Evolutionary conservation across 2,329 filamentous ascomycete species (phyloP), one percentile per base, ranked within the genome.

Genomic region (Colletotrichum tofieldiae): DNA sequence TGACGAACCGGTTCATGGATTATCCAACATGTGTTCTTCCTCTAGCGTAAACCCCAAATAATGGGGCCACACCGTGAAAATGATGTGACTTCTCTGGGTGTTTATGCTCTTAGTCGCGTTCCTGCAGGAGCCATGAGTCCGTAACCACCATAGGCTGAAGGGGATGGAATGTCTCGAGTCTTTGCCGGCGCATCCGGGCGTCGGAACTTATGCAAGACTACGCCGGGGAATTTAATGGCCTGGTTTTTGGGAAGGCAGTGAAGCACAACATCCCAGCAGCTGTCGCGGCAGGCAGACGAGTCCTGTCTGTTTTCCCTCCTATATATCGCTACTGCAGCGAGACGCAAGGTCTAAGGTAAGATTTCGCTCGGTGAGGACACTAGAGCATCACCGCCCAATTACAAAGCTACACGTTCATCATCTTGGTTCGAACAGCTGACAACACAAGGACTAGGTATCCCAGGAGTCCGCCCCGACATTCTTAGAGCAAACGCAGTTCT

Each of bases 361-460:
- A 2, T 11, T 54, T 41, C 3, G 29, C 61, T 67, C 41, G n/a
- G 35, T 12, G 64, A 56, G 26, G 1, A 41, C 29, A 26, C 68
- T 71, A 71, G 29, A 9, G 5, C 35, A 26, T 39, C 55, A 41
- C 43, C 32, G 52, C 11, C 69, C 69, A 72, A 72, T 72, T 18
- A 9, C 37, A 14, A 39, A 39, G 52, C 37, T 12, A 72, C 69
- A 72, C 69, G 69, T 72, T 39, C 51, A 14, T 18, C 45, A 26
- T 18, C 47, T 11, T 5, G 1, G 3, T 32, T 26, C 11, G 41
- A 35, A 39, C 20, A 63, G 45, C 52, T 59, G 58, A 58, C 58
- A 45, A 14, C 43, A 29, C 29, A 63, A 5, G 12, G 8, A 1
- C 41, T 20, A 20, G 32, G 41, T n/a, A 12, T 49, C 35, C 60